These are phyloP conservation scores for Tricholoma hemisulphureum DNA, from an alignment of 768 basidiomycete species.

Conservation along the genomic window DNA sequence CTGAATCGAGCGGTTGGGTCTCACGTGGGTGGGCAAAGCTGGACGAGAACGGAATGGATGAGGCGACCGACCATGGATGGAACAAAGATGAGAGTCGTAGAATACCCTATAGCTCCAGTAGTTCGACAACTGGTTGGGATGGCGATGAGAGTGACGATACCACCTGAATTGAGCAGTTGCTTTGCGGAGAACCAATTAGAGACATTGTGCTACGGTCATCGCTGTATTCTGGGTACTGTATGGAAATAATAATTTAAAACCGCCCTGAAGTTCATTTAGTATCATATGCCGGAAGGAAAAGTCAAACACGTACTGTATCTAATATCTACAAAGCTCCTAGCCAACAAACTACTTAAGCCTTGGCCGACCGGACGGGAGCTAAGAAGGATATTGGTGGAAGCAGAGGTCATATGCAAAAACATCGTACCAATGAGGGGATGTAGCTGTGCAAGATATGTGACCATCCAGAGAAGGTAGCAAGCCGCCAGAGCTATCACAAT, in stretches of 20 bases:
- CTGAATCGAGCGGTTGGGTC: conserved; percentile 18
- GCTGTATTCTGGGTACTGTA: not conserved
- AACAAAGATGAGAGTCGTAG: conserved; percentile 4
- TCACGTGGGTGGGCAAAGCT: conserved; percentile 3
- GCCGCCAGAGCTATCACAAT: conserved; percentile 74
- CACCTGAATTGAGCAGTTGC: conserved; percentile 19
- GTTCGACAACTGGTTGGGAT: conserved; percentile 44
- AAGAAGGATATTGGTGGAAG: not conserved
- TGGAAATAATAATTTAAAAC: not conserved
- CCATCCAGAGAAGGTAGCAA: conserved; percentile 96
- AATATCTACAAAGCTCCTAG: not conserved
- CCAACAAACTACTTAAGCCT: not conserved
- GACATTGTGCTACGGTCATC: not conserved
- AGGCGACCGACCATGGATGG: conserved; percentile 5
- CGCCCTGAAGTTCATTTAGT: not conserved
- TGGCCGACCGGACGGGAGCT: not conserved
- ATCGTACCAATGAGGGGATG: conserved; percentile 82
- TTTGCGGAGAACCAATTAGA: not conserved
- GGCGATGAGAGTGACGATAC: conserved; percentile 43
- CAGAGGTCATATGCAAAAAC: conserved; percentile 20
- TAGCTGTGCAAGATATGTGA: conserved; percentile 94
- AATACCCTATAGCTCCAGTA: conserved; percentile 26
- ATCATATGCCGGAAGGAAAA: not conserved
- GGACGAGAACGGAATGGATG: not conserved
- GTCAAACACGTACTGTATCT: not conserved